Evolutionary conservation across 2,329 filamentous ascomycete genomes (phyloP).

Genomic region (Clathrospora elynae): DNA sequence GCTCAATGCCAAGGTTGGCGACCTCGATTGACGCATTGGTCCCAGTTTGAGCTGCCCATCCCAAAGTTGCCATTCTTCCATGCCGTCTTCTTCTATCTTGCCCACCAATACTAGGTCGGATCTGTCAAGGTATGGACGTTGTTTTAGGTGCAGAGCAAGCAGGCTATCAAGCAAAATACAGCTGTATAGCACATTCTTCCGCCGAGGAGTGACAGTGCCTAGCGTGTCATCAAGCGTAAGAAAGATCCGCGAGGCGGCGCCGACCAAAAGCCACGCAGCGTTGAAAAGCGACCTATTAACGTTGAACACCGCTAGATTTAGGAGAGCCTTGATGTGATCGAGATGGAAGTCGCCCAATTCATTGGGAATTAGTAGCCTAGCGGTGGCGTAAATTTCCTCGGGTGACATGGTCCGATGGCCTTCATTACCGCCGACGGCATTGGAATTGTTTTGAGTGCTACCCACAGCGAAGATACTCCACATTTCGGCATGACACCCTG

Average conservation of each 20-base stretch:
- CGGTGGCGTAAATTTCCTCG: constrained; percentile 28
- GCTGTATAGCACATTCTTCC: constrained; percentile 56
- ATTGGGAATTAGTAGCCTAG: constrained; percentile 34
- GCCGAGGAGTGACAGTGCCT: constrained; percentile 36
- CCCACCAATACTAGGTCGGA: constrained; percentile 55
- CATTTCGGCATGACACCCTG: constrained; percentile 51
- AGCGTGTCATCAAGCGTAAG: constrained; percentile 48
- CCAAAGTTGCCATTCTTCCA: constrained; percentile 78
- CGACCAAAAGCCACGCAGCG: constrained; percentile 67
- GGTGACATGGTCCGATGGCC: constrained; percentile 8
- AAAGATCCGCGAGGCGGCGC: constrained; percentile 63
- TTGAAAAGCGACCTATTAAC: constrained; percentile 62
- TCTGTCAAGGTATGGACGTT: constrained; percentile 56
- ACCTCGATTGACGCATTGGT: constrained; percentile 15
- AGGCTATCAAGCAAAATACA: constrained; percentile 68
- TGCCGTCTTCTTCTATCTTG: constrained; percentile 65
- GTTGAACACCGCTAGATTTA: constrained; percentile 64
- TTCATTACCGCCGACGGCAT: background rate
- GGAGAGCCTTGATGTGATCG: constrained; percentile 49
- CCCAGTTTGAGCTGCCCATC: constrained; percentile 54
- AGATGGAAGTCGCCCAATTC: constrained; percentile 40
- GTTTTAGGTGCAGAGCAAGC: constrained; percentile 57
- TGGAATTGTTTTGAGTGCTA: constrained; percentile 26
- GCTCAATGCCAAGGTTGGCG: constrained; percentile 53
- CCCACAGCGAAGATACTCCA: constrained; percentile 53